phyloP scores from a whole-genome alignment of 352 stramenopile species.

The Phytophthora hybrid region DNA sequence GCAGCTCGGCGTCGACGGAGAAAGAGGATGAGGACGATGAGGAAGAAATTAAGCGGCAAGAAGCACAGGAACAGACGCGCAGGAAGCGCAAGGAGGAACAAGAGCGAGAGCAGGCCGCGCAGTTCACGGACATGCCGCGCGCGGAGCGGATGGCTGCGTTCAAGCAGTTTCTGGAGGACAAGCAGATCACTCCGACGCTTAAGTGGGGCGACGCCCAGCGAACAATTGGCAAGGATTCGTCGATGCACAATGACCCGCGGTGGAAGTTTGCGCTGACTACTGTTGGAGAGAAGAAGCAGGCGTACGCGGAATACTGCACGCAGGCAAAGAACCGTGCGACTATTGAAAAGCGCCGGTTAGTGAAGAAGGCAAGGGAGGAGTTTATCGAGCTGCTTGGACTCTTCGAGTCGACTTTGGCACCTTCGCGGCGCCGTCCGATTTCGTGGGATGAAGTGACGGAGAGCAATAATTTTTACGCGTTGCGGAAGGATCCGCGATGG shows the following conservation, averaged over 20 bases:
- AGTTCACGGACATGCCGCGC: slow-evolving; percentile 60
- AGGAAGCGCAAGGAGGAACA: slow-evolving; percentile 59
- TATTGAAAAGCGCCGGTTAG: slow-evolving; percentile 69
- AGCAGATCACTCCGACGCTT: slow-evolving; percentile 68
- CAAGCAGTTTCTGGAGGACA: slow-evolving; percentile 77
- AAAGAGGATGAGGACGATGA: slow-evolving; percentile 48
- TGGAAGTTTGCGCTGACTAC: slow-evolving; percentile 75
- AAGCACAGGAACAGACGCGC: slow-evolving; percentile 33
- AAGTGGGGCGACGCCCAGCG: slow-evolving; percentile 83
- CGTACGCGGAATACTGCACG: slow-evolving; percentile 84
- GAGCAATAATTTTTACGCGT: slow-evolving; percentile 57
- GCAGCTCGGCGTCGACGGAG: slow-evolving; percentile 16
- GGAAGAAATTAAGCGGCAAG: slow-evolving; percentile 32
- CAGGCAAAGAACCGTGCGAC: slow-evolving; percentile 73
- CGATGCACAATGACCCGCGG: slow-evolving; percentile 60
- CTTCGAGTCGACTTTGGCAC: slow-evolving; percentile 55
- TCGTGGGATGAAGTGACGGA: slow-evolving; percentile 65
- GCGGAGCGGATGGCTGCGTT: slow-evolving; percentile 67
- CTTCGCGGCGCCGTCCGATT: slow-evolving; percentile 24
- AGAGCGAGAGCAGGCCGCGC: slow-evolving; percentile 45
- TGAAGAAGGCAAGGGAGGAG: slow-evolving; percentile 81
- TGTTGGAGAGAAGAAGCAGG: slow-evolving; percentile 86
- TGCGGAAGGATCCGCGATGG: slow-evolving; percentile 77
- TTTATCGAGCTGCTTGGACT: slow-evolving; percentile 74
- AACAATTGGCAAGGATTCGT: slow-evolving; percentile 61